Base-by-base conservation (phyloP, 106 monocot genomes). In the Xerophyta viscosa region DNA sequence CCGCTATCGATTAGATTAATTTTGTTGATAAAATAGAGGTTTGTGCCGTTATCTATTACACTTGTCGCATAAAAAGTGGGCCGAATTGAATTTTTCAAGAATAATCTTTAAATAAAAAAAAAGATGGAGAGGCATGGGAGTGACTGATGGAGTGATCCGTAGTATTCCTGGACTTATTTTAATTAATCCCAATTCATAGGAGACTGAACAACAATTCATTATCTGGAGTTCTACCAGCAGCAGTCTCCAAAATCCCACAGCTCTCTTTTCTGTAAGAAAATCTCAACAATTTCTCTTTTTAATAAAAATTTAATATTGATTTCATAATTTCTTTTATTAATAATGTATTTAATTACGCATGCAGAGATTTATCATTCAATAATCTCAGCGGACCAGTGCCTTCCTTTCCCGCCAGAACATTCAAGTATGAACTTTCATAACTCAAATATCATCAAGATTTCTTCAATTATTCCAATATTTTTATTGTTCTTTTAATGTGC, bases 161-260 rank as follows among this genome's bases (percentile, higher is more conserved):
- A n/a, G n/a, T n/a, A n/a, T n/a, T n/a, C n/a, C n/a, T n/a, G n/a
- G n/a, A n/a, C n/a, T n/a, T n/a, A n/a, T n/a, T n/a, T n/a, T n/a
- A n/a, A n/a, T n/a, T n/a, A n/a, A n/a, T n/a, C n/a, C n/a, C n/a
- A n/a, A n/a, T n/a, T n/a, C n/a, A n/a, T n/a, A 96, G 96, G 76
- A 72, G 96, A 52, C 70, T 96, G 37, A 96, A 96, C 82, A 96
- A 96, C 78, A 96, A 96, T 76, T 89, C 73, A 67, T 59, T 96
- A 45, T 79, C 61, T 23, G 89, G 96, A 2, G 33, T 73, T 33
- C 71, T 89, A 68, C 96, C 96, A 24, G 48, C 33, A 33, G 73
- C 89, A 5, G 56, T 96, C 14, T 82, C 96, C 22, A 89, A 69
- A 59, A 47, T 79, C 59, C 76, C 81, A 0, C 73, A 74, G 67